Conservation (phyloP, 2,329 filamentous ascomycete species). For the Arthrobotrys musiformis region DNA sequence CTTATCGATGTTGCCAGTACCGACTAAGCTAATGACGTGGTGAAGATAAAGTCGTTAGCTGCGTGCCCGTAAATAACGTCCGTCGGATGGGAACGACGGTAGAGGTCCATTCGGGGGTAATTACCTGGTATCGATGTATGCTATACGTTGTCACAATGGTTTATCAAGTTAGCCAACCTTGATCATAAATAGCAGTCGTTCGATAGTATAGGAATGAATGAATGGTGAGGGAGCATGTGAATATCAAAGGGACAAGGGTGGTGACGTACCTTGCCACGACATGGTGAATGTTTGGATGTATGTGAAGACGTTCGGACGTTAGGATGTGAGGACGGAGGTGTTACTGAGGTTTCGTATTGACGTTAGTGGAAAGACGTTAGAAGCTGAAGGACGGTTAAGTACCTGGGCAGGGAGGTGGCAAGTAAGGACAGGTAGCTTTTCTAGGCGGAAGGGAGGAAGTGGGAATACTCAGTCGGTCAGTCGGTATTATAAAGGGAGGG, state of each 20-base stretch:
- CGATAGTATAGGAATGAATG: not conserved
- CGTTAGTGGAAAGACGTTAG: no score
- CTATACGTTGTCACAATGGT: not conserved
- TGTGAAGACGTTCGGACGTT: no score
- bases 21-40: conserved; percentile 74
- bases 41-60: not conserved
- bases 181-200: not conserved
- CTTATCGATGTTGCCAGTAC: conserved; percentile 81
- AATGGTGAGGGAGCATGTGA: not conserved
- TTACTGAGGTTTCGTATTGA: no score
- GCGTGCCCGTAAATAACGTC: not conserved
- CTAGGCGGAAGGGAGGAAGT: not conserved
- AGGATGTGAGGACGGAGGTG: no score
- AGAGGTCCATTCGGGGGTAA: not conserved
- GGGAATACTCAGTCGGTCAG: not conserved
- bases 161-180: conserved; percentile 3
- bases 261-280: conserved; percentile 60
- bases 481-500: not conserved
- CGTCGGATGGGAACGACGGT: no score
- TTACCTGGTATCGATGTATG: conserved; percentile 51
- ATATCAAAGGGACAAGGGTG: no score
- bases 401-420: not conserved
- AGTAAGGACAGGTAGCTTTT: conserved; percentile 12
- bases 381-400: conserved; percentile 55
- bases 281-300: conserved; percentile 55